phyloP scores from a whole-genome alignment of 768 basidiomycete genomes.

The Termitomyces sp. region DNA sequence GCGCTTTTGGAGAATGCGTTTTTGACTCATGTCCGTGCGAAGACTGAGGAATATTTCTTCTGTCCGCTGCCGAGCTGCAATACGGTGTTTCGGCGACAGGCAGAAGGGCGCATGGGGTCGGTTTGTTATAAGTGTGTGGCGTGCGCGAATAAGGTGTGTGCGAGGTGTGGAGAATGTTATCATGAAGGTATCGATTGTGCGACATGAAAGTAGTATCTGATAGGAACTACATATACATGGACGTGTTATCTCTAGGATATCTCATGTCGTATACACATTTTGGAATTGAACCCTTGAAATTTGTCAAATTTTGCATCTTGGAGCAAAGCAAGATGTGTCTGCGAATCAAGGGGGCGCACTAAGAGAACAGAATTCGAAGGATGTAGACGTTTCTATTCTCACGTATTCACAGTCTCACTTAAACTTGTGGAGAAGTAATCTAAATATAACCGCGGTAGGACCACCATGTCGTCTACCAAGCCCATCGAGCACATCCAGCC shows the following conservation, averaged over 20 bases:
- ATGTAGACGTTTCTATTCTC: not conserved
- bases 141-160: conserved; percentile 33
- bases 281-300: not conserved
- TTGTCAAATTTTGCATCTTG: too few relatives aligned
- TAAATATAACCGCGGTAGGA: not conserved
- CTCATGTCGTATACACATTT: not conserved
- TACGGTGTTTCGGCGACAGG: conserved; percentile 33
- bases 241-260: not conserved
- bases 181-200: conserved; percentile 38
- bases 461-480: not conserved
- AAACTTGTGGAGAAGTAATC: conserved; percentile 6
- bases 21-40: conserved; percentile 34
- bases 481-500: conserved; percentile 22
- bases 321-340: too few relatives aligned
- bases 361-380: too few relatives aligned
- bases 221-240: not conserved
- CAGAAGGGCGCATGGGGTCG: conserved; percentile 1
- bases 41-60: conserved; percentile 39
- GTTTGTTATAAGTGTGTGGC: conserved; percentile 22
- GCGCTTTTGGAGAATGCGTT: conserved; percentile 38
- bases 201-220: not conserved
- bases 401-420: not conserved
- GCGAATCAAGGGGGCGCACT: too few relatives aligned
- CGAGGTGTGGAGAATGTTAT: conserved; percentile 30
- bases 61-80: conserved; percentile 51